phyloP scores from a whole-genome alignment of 2,329 filamentous ascomycete species.

The Claviceps sorghi region DNA sequence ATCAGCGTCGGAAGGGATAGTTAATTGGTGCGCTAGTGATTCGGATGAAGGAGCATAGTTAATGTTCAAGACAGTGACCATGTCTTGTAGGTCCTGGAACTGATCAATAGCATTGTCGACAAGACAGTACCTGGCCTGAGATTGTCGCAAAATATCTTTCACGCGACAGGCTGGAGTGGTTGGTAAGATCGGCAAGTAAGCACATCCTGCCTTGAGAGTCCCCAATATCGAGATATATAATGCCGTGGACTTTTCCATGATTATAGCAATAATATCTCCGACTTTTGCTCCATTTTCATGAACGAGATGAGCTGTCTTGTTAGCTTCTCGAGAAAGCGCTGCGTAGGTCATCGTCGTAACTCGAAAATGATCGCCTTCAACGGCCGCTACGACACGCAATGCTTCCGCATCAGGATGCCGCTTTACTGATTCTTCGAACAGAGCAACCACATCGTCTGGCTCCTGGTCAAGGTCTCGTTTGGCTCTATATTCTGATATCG shows the following conservation, averaged over 20 bases:
- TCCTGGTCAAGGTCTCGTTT: conserved; percentile 12
- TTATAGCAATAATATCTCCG: conserved; percentile 52
- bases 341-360: conserved; percentile 42
- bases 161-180: conserved; percentile 51
- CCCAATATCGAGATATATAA: conserved; percentile 65
- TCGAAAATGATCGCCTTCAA: conserved; percentile 9
- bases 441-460: conserved; percentile 1
- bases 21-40: conserved; percentile 23
- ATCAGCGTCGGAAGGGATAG: conserved; percentile 24
- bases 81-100: conserved; percentile 6
- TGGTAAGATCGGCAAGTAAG: conserved; percentile 66
- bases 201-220: conserved; percentile 58
- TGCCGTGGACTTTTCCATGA: conserved; percentile 61
- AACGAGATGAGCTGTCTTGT: conserved; percentile 45
- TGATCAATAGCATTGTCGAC: conserved; percentile 19
- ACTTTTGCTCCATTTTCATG: conserved; percentile 27
- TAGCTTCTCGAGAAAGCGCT: conserved; percentile 49
- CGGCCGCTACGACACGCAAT: conserved; percentile 43
- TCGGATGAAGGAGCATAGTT: conserved; percentile 12
- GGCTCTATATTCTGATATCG: conserved; percentile 36
- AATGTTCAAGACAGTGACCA: conserved; percentile 20
- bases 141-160: conserved; percentile 45
- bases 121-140: conserved; percentile 33
- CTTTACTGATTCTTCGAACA: conserved; percentile 36
- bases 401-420: conserved; percentile 41